A percentile compares a stretch with the other conserved stretches of the same genome.
These are phyloP conservation scores for Colletotrichum australisinense DNA, from an alignment of 2,329 filamentous ascomycete species.

Conservation along the genomic window DNA sequence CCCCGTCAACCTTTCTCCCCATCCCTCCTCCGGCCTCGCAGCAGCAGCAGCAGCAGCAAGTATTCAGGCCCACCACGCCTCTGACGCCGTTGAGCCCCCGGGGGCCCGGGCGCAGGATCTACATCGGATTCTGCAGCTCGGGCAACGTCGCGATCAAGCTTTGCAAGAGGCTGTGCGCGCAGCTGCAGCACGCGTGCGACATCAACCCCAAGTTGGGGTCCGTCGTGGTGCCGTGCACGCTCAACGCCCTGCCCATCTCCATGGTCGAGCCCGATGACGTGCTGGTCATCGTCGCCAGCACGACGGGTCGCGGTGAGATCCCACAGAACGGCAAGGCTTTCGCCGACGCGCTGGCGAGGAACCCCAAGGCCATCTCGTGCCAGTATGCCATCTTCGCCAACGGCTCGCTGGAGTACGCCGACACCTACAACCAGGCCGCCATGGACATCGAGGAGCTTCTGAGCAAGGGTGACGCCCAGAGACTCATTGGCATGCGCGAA, in stretches of 20 bases:
- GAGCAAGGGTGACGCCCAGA: conserved; percentile 22
- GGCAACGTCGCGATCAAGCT: conserved; percentile 34
- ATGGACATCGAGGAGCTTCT: conserved; percentile 28
- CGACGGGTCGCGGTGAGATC: conserved; percentile 28
- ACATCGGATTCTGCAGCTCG: conserved; percentile 34
- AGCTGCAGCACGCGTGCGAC: conserved; percentile 34
- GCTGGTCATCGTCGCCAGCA: conserved; percentile 29
- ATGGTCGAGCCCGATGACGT: conserved; percentile 25
- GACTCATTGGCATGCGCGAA: conserved; percentile 32
- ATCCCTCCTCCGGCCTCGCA: conserved; percentile 3
- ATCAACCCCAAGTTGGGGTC: conserved; percentile 26
- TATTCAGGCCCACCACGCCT: conserved; percentile 25
- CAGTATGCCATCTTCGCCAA: conserved; percentile 32
- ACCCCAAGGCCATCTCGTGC: conserved; percentile 7
- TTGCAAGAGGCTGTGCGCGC: conserved; percentile 32
- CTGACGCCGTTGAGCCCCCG: conserved; percentile 25
- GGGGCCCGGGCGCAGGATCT: conserved; percentile 26
- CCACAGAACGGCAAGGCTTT: conserved; percentile 33
- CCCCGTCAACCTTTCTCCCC: conserved; percentile 13
- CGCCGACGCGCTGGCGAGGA: conserved; percentile 25
- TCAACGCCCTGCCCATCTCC: conserved; percentile 28
- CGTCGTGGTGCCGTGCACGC: conserved; percentile 30
- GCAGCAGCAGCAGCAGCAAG: background rate
- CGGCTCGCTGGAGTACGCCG: conserved; percentile 28
- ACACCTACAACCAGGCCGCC: conserved; percentile 33